Percentiles rank a stretch among this genome's conserved stretches.
These are phyloP conservation scores for Fusarium secorum DNA, from an alignment of 2,329 filamentous ascomycete species.

Conservation along the genomic window DNA sequence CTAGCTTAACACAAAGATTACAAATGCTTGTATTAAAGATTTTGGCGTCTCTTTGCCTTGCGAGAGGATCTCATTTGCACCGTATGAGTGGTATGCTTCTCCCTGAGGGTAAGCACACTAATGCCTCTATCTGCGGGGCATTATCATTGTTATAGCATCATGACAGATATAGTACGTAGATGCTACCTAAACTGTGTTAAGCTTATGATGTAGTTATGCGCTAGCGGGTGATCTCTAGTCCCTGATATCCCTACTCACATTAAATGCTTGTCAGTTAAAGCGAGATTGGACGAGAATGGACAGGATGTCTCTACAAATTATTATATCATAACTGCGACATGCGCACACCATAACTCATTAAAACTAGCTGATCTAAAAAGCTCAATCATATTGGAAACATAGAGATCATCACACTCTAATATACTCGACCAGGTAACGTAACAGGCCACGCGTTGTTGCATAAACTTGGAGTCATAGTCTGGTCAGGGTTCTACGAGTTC, in stretches of 20 bases:
- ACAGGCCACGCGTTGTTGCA: background rate
- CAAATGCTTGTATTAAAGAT: background rate
- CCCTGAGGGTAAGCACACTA: background rate
- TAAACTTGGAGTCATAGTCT: background rate
- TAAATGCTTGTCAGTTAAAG: background rate
- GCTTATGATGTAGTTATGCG: background rate
- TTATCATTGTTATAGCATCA: background rate
- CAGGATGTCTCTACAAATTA: background rate
- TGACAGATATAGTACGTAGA: background rate
- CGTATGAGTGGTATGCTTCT: background rate
- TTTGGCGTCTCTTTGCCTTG: background rate
- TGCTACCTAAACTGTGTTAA: background rate
- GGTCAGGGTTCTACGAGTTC: background rate
- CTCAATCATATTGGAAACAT: background rate
- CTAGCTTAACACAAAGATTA: rapidly evolving
- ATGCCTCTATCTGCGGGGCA: background rate
- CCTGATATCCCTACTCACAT: too few species aligned
- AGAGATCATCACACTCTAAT: background rate
- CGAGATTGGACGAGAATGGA: background rate
- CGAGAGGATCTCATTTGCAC: too few species aligned
- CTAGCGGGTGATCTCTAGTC: background rate
- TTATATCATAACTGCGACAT: background rate
- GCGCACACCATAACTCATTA: background rate
- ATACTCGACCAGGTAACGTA: background rate
- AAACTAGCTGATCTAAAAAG: background rate